Evolutionary conservation across 257 asterid genomes (phyloP).

Genomic region (Primulina huaijiensis): DNA sequence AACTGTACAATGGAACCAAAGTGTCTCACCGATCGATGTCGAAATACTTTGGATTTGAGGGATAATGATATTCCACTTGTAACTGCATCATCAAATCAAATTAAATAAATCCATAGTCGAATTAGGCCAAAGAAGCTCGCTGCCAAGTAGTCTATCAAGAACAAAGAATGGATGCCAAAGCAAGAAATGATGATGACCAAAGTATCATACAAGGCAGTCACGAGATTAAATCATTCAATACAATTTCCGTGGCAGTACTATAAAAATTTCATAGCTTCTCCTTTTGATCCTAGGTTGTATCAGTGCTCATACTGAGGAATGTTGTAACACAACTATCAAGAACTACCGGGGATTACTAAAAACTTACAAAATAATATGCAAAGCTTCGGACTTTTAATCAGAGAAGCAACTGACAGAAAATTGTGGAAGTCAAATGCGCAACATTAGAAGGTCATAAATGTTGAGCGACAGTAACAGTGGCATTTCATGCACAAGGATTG

Average conservation of each 20-base stretch:
- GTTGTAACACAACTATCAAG: not conserved
- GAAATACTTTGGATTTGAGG: constrained; percentile 83
- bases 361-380: too few relatives aligned
- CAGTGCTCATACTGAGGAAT: not conserved
- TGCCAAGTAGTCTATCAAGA: not conserved
- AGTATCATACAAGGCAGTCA: not conserved
- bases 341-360: not conserved
- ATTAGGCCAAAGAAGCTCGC: not conserved
- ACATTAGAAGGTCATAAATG: not conserved
- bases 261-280: not conserved
- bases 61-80: constrained; percentile 76
- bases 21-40: constrained; percentile 46
- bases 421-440: not conserved
- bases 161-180: not conserved
- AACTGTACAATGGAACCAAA: not conserved
- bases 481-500: not conserved
- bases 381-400: not conserved
- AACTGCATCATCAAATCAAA: constrained; percentile 57
- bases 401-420: not conserved
- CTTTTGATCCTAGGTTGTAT: not conserved
- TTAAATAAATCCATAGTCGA: too few relatives aligned
- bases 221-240: not conserved
- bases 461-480: not conserved
- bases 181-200: not conserved
- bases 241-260: not conserved